Base-by-base conservation (phyloP, 345 rosid genomes). In the Erodium maritimum region DNA sequence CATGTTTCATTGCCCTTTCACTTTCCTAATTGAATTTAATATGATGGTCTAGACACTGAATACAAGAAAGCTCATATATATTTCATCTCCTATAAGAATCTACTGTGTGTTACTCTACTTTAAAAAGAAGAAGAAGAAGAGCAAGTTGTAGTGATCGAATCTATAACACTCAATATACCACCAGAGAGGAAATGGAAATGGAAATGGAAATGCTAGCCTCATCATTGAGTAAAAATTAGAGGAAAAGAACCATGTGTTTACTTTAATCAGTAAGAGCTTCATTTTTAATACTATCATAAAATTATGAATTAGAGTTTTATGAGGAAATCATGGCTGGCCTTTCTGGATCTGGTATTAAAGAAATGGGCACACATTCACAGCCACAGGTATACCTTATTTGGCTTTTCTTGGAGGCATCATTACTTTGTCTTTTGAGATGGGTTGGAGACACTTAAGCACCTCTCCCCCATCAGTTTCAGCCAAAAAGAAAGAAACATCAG, bases 371-470 rank as follows among this genome's bases (percentile, higher is more conserved):
- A 21, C 20, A 20, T 52, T n/a, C 9, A 17, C 5, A 17, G 25
- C 56, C 20, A 17, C 45, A 59, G 19, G 58, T 19, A 65, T 58
- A 21, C 62, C 29, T 65, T 37, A 62, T 62, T 70, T 72, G 62
- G 65, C 51, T 61, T 68, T 62, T 64, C 51, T 14, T 55, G 63
- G 58, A 56, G 61, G 58, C 70, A 69, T 67, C 66, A 52, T 54
- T 23, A 65, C 59, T 37, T 48, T 75, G 76, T 61, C 80, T 64
- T 71, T 71, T 75, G 77, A 56, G 71, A 56, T 46, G 67, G 51
- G 55, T 45, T 67, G 54, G 67, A 60, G 79, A 61, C 73, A 59
- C 60, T 52, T 56, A 46, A 53, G 42, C 60, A 65, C 52, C 64
- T 21, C n/a, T 21, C 14, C 48, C 17, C 52, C 59, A 29, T 53